A percentile compares a stretch with the other conserved stretches of the same genome.
Conservation (phyloP, 495 filamentous ascomycete genomes). For the Xylaria nigripes region DNA sequence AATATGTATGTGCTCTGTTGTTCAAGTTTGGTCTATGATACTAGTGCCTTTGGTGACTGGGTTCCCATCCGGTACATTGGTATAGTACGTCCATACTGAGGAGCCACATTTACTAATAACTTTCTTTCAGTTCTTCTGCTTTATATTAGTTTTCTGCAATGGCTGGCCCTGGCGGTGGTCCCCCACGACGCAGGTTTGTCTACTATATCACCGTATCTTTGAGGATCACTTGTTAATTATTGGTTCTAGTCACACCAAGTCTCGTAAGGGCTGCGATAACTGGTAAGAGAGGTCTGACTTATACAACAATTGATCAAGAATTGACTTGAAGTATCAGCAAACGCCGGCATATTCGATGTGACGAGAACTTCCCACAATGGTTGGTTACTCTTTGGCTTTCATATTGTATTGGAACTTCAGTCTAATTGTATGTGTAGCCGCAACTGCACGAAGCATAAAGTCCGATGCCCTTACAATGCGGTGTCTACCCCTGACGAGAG, state of each 20-base stretch:
- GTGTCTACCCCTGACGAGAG: slow-evolving; percentile 57
- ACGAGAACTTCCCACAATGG: slow-evolving; percentile 98
- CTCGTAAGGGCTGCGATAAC: slow-evolving; percentile 91
- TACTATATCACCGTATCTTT: background rate
- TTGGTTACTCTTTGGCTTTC: slow-evolving; percentile 37
- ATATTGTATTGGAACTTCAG: background rate
- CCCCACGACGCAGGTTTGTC: slow-evolving; percentile 53
- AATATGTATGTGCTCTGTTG: slow-evolving; percentile 27
- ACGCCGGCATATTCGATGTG: slow-evolving; percentile 92
- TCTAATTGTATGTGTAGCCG: slow-evolving; percentile 51
- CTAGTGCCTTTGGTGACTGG: background rate
- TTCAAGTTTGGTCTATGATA: background rate
- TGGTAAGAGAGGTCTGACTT: slow-evolving; percentile 40
- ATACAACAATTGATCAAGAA: background rate
- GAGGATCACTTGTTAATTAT: slow-evolving; percentile 7
- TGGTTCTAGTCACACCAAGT: slow-evolving; percentile 80
- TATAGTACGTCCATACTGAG: background rate
- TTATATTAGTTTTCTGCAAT: slow-evolving; percentile 42
- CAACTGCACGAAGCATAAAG: slow-evolving; percentile 98
- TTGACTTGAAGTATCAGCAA: slow-evolving; percentile 45
- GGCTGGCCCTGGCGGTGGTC: slow-evolving; percentile 67
- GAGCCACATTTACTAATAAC: background rate
- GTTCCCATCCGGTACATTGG: background rate
- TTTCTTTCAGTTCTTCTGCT: slow-evolving; percentile 32
- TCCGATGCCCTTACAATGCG: slow-evolving; percentile 95